Conservation (phyloP, 1,284 basidiomycete genomes). For the Ustilago tritici region DNA sequence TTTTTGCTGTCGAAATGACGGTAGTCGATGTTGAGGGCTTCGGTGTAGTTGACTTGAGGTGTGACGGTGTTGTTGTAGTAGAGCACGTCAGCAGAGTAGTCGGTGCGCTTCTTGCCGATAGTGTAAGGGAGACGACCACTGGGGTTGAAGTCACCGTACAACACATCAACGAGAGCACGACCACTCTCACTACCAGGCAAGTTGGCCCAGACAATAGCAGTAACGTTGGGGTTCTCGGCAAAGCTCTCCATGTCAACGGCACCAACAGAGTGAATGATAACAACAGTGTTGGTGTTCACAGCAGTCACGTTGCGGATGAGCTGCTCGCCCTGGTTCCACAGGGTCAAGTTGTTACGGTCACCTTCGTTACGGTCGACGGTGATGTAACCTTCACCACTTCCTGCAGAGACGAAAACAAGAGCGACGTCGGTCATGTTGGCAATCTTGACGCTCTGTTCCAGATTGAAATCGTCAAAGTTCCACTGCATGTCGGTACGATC, state of each 20-base stretch:
- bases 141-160: slow-evolving; percentile 62
- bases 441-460: slow-evolving; percentile 50
- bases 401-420: slow-evolving; percentile 75
- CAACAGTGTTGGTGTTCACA: slow-evolving; percentile 62
- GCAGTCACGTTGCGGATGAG: slow-evolving; percentile 54
- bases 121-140: slow-evolving; percentile 63
- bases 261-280: slow-evolving; percentile 58
- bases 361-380: slow-evolving; percentile 70
- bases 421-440: slow-evolving; percentile 71
- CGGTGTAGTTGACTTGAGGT: slow-evolving; percentile 63
- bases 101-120: slow-evolving; percentile 56
- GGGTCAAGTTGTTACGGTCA: slow-evolving; percentile 82
- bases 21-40: slow-evolving; percentile 59
- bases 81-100: slow-evolving; percentile 55
- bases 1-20: slow-evolving; percentile 52
- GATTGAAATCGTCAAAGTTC: slow-evolving; percentile 76
- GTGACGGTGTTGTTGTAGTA: slow-evolving; percentile 44
- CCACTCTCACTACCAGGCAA: slow-evolving; percentile 61
- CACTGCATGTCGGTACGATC: slow-evolving; percentile 74
- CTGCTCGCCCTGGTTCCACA: slow-evolving; percentile 81
- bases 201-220: slow-evolving; percentile 58
- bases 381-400: slow-evolving; percentile 71
- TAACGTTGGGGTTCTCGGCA: slow-evolving; percentile 62
- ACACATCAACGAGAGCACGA: slow-evolving; percentile 51
- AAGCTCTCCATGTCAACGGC: slow-evolving; percentile 58